Conservation (phyloP, 75 land plant species). For the Sequoiadendron giganteum region DNA sequence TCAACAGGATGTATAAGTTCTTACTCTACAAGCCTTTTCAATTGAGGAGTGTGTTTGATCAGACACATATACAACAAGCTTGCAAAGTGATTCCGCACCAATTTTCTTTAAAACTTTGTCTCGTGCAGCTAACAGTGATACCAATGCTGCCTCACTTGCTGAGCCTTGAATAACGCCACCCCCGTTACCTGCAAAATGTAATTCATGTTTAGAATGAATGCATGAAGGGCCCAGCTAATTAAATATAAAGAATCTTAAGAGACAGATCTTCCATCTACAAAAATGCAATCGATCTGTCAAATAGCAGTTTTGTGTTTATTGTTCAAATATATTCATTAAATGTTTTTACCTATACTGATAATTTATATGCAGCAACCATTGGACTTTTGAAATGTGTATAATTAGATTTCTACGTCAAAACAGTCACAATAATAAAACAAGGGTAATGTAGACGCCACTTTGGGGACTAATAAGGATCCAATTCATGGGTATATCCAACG, state of each 20-base stretch:
- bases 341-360: background rate
- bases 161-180: conserved; percentile 67
- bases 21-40: conserved; percentile 73
- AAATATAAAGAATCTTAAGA: background rate
- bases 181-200: conserved; percentile 51
- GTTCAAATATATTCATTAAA: background rate
- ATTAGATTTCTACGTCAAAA: background rate
- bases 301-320: background rate
- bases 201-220: background rate
- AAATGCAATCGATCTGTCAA: background rate
- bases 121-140: conserved; percentile 76
- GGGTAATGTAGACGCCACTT: background rate
- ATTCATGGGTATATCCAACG: too few species aligned
- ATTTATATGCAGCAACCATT: background rate
- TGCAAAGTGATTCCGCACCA: conserved; percentile 13
- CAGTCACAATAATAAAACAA: background rate
- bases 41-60: conserved; percentile 77
- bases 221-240: background rate
- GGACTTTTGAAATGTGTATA: background rate
- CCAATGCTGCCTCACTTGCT: conserved; percentile 81
- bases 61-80: conserved; percentile 55
- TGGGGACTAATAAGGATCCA: too few species aligned
- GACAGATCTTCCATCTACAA: background rate
- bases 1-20: background rate
- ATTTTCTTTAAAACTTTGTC: conserved; percentile 32